Percentiles rank a stretch among this genome's conserved stretches.
phyloP scores from a whole-genome alignment of 129 eudicot genomes.

The Calendula officinalis region DNA sequence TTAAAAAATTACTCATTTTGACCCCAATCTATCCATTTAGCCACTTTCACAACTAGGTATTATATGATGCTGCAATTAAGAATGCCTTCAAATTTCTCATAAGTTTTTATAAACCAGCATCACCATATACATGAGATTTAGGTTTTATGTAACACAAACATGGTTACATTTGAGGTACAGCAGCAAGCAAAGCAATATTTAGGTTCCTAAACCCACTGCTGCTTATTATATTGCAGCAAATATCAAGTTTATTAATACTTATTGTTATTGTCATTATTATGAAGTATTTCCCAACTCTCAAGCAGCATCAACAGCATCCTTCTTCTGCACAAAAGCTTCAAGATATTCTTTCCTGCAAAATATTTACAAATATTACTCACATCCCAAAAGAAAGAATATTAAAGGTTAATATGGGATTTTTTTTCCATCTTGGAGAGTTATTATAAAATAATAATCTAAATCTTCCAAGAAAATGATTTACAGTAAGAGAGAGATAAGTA shows the following conservation, averaged over 20 bases:
- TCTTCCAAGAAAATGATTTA: background rate
- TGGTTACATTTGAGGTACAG: background rate
- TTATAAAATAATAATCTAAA: no score
- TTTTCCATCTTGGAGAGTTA: no score
- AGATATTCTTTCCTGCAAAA: conserved; percentile 74
- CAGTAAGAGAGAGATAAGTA: background rate
- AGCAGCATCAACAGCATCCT: conserved; percentile 55
- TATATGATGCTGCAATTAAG: background rate
- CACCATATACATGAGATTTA: conserved; percentile 7
- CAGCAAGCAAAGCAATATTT: conserved; percentile 11
- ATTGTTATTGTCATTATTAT: background rate
- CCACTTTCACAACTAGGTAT: background rate
- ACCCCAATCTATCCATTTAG: no score
- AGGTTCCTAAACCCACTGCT: background rate
- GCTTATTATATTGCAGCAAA: conserved; percentile 14
- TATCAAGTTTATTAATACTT: background rate
- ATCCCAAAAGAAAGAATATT: background rate
- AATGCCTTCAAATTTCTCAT: background rate
- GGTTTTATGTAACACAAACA: conserved; percentile 15
- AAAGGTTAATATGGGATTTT: no score
- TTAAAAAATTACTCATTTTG: no score
- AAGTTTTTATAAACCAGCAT: conserved; percentile 1
- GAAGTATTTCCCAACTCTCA: conserved; percentile 15
- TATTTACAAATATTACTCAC: background rate
- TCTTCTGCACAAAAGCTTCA: conserved; percentile 58